Evolutionary conservation across 2,329 filamentous ascomycete species (phyloP).

Genomic region (Sclerotinia trifoliorum): DNA sequence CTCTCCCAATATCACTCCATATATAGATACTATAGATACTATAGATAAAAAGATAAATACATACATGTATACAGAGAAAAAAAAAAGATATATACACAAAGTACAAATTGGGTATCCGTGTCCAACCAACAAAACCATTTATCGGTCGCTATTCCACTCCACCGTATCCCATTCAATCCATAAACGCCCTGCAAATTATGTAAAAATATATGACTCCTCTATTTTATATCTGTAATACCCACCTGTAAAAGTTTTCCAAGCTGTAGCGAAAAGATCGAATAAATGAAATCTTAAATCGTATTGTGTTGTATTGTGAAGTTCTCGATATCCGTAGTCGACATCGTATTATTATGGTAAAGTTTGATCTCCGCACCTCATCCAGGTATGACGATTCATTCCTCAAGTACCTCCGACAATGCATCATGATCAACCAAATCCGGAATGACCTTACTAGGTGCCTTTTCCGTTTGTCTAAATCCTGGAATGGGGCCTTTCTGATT

Average conservation of each 20-base stretch:
- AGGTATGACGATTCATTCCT: conserved; percentile 19
- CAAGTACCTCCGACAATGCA: conserved; percentile 36
- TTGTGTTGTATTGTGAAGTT: background rate
- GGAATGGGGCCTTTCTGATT: conserved; percentile 75
- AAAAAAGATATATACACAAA: background rate
- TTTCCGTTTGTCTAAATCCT: conserved; percentile 57
- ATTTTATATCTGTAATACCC: background rate
- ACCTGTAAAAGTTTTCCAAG: background rate
- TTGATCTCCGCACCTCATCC: no score
- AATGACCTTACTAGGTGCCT: conserved; percentile 37
- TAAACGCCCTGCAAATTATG: conserved; percentile 6
- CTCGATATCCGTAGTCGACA: background rate
- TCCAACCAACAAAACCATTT: background rate
- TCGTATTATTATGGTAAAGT: background rate
- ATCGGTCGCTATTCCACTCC: background rate
- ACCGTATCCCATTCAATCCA: background rate
- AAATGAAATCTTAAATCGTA: background rate
- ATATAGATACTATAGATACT: no score
- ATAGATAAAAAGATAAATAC: no score
- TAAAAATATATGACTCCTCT: background rate
- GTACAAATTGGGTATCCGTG: conserved; percentile 13
- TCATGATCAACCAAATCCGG: conserved; percentile 36
- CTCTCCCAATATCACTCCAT: no score
- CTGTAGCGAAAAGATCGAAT: background rate
- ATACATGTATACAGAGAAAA: no score